phyloP scores from a whole-genome alignment of 192 early-diverging fungal species.

The Umbelopsis sp. region DNA sequence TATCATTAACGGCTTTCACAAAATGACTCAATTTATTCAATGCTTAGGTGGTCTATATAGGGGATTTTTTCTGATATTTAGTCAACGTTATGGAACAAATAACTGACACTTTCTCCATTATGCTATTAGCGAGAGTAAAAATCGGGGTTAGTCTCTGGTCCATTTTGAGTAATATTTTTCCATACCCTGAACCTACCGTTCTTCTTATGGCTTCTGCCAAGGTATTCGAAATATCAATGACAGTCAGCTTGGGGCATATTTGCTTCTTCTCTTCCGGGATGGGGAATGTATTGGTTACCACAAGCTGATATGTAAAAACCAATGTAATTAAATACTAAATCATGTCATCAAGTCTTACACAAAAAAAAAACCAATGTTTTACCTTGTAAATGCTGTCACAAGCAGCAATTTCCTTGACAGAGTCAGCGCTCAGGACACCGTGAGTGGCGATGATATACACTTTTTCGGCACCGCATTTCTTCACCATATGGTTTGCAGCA shows the following conservation, averaged over 20 bases:
- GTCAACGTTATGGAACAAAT: conserved; percentile 37
- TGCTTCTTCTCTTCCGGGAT: conserved; percentile 70
- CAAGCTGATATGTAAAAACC: conserved; percentile 40
- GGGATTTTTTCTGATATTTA: conserved; percentile 6
- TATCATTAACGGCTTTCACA: no score
- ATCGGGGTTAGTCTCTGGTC: background rate
- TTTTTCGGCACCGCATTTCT: conserved; percentile 74
- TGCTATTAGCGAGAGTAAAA: conserved; percentile 28
- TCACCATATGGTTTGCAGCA: conserved; percentile 87
- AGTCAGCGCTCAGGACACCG: conserved; percentile 89
- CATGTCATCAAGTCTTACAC: background rate
- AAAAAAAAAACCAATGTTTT: background rate
- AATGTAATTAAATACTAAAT: background rate
- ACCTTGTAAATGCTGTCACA: conserved; percentile 43
- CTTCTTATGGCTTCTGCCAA: conserved; percentile 92
- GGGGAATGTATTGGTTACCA: conserved; percentile 94
- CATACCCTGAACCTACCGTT: conserved; percentile 30
- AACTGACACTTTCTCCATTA: conserved; percentile 44
- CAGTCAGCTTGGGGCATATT: conserved; percentile 73
- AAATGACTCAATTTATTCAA: no score
- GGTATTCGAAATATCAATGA: conserved; percentile 89
- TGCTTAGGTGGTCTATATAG: conserved; percentile 7
- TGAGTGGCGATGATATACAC: conserved; percentile 95
- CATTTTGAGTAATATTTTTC: background rate
- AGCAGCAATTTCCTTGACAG: conserved; percentile 80